These are phyloP conservation scores for Clarireedia homoeocarpa DNA, from an alignment of 2,329 filamentous ascomycete genomes.

Conservation along the genomic window DNA sequence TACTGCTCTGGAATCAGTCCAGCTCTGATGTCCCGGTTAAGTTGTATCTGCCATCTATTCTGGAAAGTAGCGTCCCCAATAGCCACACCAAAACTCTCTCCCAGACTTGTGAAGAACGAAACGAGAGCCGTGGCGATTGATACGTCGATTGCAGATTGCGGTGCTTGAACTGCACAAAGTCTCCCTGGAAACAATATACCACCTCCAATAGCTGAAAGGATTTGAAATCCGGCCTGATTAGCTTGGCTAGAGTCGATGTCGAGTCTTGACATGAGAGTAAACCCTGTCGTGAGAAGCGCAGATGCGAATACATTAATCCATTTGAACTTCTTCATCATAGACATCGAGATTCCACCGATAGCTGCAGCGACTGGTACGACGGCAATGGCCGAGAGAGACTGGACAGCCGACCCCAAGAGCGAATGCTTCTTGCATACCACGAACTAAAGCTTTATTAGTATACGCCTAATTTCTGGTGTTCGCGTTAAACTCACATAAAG, in stretches of 20 bases:
- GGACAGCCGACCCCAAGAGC: neutral
- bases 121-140: slow-evolving; percentile 15
- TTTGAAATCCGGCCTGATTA: slow-evolving; percentile 13
- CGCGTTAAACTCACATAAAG: slow-evolving; percentile 1
- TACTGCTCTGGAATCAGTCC: slow-evolving; percentile 6
- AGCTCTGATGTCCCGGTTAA: neutral
- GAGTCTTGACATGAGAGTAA: slow-evolving; percentile 11
- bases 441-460: neutral
- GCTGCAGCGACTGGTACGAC: slow-evolving; percentile 2
- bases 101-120: slow-evolving; percentile 24
- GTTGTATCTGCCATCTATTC: slow-evolving; percentile 12
- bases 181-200: slow-evolving; percentile 14
- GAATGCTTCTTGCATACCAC: neutral
- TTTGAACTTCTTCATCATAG: slow-evolving; percentile 8
- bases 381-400: neutral
- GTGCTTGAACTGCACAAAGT: slow-evolving; percentile 13
- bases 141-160: slow-evolving; percentile 12
- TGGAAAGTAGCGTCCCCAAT: slow-evolving; percentile 22
- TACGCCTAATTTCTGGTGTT: too few species aligned
- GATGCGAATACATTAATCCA: slow-evolving; percentile 7
- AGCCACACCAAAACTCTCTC: slow-evolving; percentile 22
- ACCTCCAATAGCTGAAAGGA: slow-evolving; percentile 12
- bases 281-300: slow-evolving; percentile 4
- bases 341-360: slow-evolving; percentile 8
- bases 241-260: slow-evolving; percentile 5